Base-by-base conservation (phyloP, 495 filamentous ascomycete genomes). In the Penicillium paxilli region DNA sequence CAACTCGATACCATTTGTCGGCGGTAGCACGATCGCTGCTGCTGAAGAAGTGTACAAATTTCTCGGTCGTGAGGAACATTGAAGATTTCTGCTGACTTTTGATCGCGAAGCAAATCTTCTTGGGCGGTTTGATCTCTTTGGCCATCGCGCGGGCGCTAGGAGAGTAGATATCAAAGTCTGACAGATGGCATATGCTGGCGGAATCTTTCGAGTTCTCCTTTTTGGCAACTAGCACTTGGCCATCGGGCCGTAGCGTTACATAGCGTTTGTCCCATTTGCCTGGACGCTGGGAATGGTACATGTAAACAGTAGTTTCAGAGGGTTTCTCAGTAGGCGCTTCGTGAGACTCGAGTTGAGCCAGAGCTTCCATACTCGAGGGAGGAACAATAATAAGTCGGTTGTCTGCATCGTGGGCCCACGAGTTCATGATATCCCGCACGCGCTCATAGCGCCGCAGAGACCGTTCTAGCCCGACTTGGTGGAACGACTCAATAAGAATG, bases 61-160 rank as follows among this genome's bases (percentile, higher is more conserved):
- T 91, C 21, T 89, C 83, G 0, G 86, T 88, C 28, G 85, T 86
- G 30, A 89, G 64, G 62, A 98, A 98, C 64, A 96, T 85, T 28
- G 80, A 87, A 5, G 87, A 86, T 60, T 95, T 96, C 64, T 98
- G 87, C 68, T 96, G 94, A 55, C 90, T 95, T 67, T 96, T 97
- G 58, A 98, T 80, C 3, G 90, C 92, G 63, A 87, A 92, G 68
- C 90, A 96, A 49, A 86, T 76, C 62, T 85, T 87, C 60, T 90
- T 92, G 0, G 90, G 90, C 1, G 88, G 86, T 57, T 83, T 88
- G 51, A 92, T 71, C 14, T 68, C 77, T 51, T 85, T 81, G 33
- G 82, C 81, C 48, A 83, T 71, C 30, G 88, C 82, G 12, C 81
- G 79, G 33, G 84, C 77, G 3, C 81, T 87, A 9, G 90, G 87